Conservation (phyloP, 176 grass and related monocot species). For the Olyra latifolia region DNA sequence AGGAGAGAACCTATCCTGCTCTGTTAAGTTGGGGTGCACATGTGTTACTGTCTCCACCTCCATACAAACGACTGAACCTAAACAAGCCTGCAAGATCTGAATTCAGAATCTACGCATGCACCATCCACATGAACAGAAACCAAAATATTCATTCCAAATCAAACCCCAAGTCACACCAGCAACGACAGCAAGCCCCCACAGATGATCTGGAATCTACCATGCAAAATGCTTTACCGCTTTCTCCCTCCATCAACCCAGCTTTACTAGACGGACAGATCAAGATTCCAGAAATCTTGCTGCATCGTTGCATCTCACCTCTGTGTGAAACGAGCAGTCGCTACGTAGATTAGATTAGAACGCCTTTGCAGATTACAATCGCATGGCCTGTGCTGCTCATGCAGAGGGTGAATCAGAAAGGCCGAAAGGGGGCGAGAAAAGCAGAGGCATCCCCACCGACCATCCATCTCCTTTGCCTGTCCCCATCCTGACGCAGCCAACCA, state of each 20-base stretch:
- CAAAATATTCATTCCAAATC: neutral
- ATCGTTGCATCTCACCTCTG: neutral
- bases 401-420: constrained; percentile 4
- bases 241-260: neutral
- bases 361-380: neutral
- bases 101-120: neutral
- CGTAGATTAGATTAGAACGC: neutral
- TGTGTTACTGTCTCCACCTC: neutral
- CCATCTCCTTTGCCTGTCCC: constrained; percentile 27
- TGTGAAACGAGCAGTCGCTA: constrained; percentile 24
- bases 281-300: constrained; percentile 22
- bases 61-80: neutral
- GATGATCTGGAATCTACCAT: constrained; percentile 23
- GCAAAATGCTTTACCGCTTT: constrained; percentile 3
- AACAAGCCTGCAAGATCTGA: neutral
- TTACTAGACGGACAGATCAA: constrained; percentile 26
- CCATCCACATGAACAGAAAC: neutral
- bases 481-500: constrained; percentile 36
- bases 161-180: neutral
- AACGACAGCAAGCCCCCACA: neutral
- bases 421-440: constrained; percentile 14
- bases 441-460: constrained; percentile 40
- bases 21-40: neutral
- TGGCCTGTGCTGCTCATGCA: neutral
- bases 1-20: too few relatives aligned